Evolutionary conservation across 805 yeast species (phyloP), one percentile per base, ranked within the genome.

Genomic region (Saturnispora ahearnii): DNA sequence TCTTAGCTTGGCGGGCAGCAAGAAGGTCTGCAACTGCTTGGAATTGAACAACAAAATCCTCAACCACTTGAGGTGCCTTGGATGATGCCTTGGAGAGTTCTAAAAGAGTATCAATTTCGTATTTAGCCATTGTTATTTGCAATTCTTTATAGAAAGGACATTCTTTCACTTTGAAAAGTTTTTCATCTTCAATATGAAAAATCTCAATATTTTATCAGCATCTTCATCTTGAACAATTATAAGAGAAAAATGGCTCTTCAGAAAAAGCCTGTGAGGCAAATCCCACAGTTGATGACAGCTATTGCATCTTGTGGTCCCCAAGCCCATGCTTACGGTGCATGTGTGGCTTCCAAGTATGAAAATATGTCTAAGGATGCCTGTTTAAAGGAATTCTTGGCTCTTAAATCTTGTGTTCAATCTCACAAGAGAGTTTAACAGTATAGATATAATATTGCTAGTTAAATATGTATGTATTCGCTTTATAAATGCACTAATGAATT

Each of bases 281-380:
- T 60, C n/a, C 59, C 66, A 24, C 59, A 60, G 49, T 53, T 66
- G 10, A 60, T 66, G 66, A 55, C 55, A 24, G 65, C 67, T 5
- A 54, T 65, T 5, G 45, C 55, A 7, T 55, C 59, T 45, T 66
- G 70, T 48, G 44, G 65, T 0, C 53, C 53, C 29, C 62, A 59
- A 18, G 64, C 69, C 1, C 48, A 55, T 4, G 71, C 69, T 0
- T 81, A 81, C 56, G 85, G 84, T 7, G 70, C 75, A 55, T 81
- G 86, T 56, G 68, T 81, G 22, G 61, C 79, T 41, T 62, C 64
- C 41, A 68, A 72, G 45, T 79, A 79, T 61, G 70, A 74, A 51
- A 74, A 73, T 43, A 71, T 80, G 37, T 59, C 72, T 12, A 73
- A 75, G 51, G 78, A 76, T 53, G 70, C 73, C n/a, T 81, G 85